These are phyloP conservation scores for Amyloporia xantha DNA, from an alignment of 768 basidiomycete species.

Conservation along the genomic window DNA sequence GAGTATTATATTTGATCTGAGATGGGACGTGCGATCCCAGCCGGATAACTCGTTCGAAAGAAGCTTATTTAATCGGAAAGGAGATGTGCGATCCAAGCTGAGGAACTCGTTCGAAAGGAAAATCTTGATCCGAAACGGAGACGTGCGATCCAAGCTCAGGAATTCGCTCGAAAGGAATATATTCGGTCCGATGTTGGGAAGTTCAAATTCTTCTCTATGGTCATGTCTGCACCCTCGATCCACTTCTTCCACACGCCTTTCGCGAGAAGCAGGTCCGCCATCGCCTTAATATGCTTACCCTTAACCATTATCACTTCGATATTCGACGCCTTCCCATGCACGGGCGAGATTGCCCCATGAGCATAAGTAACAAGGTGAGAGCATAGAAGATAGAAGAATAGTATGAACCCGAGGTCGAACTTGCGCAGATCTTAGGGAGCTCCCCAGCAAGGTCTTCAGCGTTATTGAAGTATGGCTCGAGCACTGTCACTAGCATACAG, in stretches of 20 bases:
- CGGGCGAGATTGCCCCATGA: constrained; percentile 43
- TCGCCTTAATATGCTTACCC: constrained; percentile 68
- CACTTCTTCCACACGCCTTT: constrained; percentile 79
- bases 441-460: constrained; percentile 75
- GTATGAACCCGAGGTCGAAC: constrained; percentile 66
- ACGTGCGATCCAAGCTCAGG: too few relatives aligned
- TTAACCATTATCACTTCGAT: constrained; percentile 80
- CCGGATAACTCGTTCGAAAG: too few relatives aligned
- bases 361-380: too few relatives aligned
- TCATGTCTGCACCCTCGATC: constrained; percentile 51
- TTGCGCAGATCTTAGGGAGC: constrained; percentile 68
- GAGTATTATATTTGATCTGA: too few relatives aligned
- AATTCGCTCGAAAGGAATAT: too few relatives aligned
- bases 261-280: constrained; percentile 57
- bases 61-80: too few relatives aligned
- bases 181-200: too few relatives aligned
- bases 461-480: constrained; percentile 68
- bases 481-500: constrained; percentile 68
- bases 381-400: background rate
- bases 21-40: too few relatives aligned
- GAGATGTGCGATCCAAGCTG: too few relatives aligned
- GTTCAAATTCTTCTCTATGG: constrained; percentile 43
- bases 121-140: too few relatives aligned
- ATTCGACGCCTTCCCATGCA: constrained; percentile 50
- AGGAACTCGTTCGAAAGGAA: too few relatives aligned